Percentiles rank a stretch among this genome's conserved stretches.
These are phyloP conservation scores for Acorus calamus DNA, from an alignment of 106 monocot species.

Conservation along the genomic window DNA sequence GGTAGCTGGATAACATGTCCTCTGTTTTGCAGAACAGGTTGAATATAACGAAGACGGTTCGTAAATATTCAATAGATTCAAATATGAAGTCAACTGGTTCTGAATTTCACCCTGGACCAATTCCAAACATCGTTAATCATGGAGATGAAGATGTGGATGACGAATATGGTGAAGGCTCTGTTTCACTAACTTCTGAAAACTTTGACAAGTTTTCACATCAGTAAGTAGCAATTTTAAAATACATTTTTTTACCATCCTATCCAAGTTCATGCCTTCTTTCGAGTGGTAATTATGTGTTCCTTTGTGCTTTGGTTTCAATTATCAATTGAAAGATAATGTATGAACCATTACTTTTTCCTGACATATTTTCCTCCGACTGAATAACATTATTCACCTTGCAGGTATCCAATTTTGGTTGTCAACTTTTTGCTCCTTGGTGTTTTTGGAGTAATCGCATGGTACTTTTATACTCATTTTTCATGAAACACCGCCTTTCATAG, in stretches of 20 bases:
- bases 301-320: too few relatives aligned
- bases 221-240: constrained; percentile 42
- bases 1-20: not conserved
- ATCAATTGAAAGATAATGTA: too few relatives aligned
- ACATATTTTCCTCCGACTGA: too few relatives aligned
- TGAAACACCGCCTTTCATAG: not conserved
- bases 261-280: not conserved
- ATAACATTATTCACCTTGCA: constrained; percentile 17
- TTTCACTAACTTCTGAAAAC: constrained; percentile 43
- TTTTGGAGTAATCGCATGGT: constrained; percentile 96
- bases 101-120: constrained; percentile 79
- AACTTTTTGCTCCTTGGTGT: constrained; percentile 99
- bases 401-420: constrained; percentile 79
- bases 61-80: constrained; percentile 90
- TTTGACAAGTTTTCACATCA: constrained; percentile 78
- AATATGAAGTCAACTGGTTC: constrained; percentile 73
- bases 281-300: too few relatives aligned
- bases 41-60: constrained; percentile 95
- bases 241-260: not conserved
- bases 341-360: too few relatives aligned
- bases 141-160: constrained; percentile 67
- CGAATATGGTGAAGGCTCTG: constrained; percentile 56
- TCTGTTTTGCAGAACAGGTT: constrained; percentile 80
- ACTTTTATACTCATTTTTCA: not conserved
- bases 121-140: constrained; percentile 75